These are phyloP conservation scores for Trichoderma sp. DNA, from an alignment of 2,329 filamentous ascomycete genomes.

Conservation along the genomic window DNA sequence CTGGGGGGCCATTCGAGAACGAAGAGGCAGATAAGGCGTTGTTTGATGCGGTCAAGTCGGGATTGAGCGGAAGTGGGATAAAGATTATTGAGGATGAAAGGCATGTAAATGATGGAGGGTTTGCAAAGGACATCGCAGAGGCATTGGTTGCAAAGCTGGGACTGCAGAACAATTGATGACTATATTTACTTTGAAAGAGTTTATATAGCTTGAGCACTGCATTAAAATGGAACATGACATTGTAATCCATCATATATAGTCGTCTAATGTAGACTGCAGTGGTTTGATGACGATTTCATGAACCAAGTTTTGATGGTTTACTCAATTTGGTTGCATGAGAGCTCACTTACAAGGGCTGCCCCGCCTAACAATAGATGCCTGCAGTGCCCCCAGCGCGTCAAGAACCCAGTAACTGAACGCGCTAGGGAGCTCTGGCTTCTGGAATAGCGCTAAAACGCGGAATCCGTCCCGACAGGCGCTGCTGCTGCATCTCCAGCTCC, in stretches of 20 bases:
- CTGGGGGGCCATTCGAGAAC: slow-evolving; percentile 53
- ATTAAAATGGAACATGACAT: too few relatives aligned
- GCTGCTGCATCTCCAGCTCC: background rate
- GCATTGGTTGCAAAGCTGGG: slow-evolving; percentile 35
- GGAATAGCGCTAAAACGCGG: background rate
- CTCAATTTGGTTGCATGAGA: background rate
- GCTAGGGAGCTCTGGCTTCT: background rate
- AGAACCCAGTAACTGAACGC: background rate
- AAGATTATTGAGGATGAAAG: slow-evolving; percentile 47
- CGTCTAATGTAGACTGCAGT: background rate
- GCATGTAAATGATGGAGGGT: slow-evolving; percentile 53
- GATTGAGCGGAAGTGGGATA: slow-evolving; percentile 48
- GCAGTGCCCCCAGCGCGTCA: background rate
- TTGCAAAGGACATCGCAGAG: slow-evolving; percentile 48
- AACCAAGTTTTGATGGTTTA: background rate
- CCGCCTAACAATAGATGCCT: background rate
- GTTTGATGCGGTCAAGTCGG: slow-evolving; percentile 51
- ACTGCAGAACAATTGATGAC: background rate
- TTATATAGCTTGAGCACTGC: too few relatives aligned
- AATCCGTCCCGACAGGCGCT: background rate
- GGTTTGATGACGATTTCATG: background rate
- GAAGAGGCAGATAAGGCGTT: slow-evolving; percentile 42
- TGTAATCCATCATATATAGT: background rate
- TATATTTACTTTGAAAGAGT: background rate
- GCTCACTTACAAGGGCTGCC: background rate